These are phyloP conservation scores for Phytophthora melonis DNA, from an alignment of 352 stramenopile species.

Conservation along the genomic window DNA sequence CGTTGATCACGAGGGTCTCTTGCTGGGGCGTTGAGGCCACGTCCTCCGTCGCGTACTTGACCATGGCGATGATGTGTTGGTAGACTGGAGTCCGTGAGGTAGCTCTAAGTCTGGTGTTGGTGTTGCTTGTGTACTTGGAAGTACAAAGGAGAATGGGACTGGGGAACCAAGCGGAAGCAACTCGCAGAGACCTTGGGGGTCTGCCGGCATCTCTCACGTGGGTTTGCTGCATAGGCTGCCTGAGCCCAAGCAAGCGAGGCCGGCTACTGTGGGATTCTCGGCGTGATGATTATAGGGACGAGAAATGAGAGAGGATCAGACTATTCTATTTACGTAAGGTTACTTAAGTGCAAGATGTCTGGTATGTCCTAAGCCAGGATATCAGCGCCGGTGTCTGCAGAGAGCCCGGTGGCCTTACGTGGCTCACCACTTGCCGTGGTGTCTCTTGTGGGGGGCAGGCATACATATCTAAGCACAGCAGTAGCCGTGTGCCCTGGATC, in stretches of 20 bases:
- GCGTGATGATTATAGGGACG: conserved; percentile 8
- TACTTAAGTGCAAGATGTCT: too few relatives aligned
- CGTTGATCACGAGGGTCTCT: conserved; percentile 37
- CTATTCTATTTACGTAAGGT: too few relatives aligned
- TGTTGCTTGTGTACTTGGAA: conserved; percentile 34
- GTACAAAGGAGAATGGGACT: conserved; percentile 40
- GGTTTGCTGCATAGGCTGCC: conserved; percentile 30
- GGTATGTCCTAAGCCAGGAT: too few relatives aligned
- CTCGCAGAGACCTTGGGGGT: not conserved
- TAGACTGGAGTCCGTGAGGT: conserved; percentile 4
- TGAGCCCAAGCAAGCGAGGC: conserved; percentile 31
- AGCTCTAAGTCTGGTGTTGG: conserved; percentile 22
- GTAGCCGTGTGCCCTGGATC: too few relatives aligned
- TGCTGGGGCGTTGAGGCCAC: conserved; percentile 30
- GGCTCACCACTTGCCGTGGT: too few relatives aligned
- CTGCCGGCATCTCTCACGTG: conserved; percentile 26
- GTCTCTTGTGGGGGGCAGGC: too few relatives aligned
- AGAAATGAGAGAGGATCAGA: too few relatives aligned
- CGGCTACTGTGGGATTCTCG: conserved; percentile 23
- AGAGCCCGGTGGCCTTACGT: too few relatives aligned
- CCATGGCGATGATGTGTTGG: conserved; percentile 16
- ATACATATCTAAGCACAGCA: too few relatives aligned
- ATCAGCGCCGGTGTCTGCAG: too few relatives aligned
- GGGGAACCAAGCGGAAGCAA: conserved; percentile 8
- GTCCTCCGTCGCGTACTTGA: conserved; percentile 28